Percentiles rank a stretch among this genome's conserved stretches.
Conservation (phyloP, 2,329 filamentous ascomycete genomes). For the Pezizomycotina sp. region DNA sequence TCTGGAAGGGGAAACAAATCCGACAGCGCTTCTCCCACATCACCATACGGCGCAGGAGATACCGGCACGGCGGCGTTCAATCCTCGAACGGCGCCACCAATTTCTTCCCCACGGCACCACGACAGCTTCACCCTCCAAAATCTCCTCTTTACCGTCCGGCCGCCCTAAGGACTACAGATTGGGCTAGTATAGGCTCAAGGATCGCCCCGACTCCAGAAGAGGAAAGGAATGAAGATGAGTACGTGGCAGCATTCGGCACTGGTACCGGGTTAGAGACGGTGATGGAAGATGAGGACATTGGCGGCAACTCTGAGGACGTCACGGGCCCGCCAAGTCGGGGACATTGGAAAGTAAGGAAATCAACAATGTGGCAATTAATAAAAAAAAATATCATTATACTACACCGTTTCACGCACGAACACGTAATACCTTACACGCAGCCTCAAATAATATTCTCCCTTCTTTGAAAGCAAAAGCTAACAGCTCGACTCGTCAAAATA, state of each 20-base stretch:
- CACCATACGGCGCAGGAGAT: conserved; percentile 14
- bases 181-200: conserved; percentile 16
- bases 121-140: conserved; percentile 25
- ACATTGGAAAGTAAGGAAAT: conserved; percentile 26
- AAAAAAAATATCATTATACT: neutral
- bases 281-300: conserved; percentile 9
- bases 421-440: too few species aligned
- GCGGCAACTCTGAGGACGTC: conserved; percentile 19
- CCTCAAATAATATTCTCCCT: too few species aligned
- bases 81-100: conserved; percentile 13
- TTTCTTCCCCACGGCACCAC: conserved; percentile 19
- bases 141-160: conserved; percentile 25
- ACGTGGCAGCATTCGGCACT: conserved; percentile 8
- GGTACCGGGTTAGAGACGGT: conserved; percentile 4
- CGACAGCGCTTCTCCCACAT: conserved; percentile 14
- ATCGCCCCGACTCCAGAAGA: conserved; percentile 15
- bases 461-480: neutral
- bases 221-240: conserved; percentile 6
- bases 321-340: conserved; percentile 23
- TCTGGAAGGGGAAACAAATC: too few species aligned
- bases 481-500: conserved; percentile 5
- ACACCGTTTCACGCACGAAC: neutral
- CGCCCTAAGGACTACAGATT: conserved; percentile 24
- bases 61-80: conserved; percentile 13
- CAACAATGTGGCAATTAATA: too few species aligned